Evolutionary conservation across 2,329 filamentous ascomycete genomes (phyloP).

Genomic region (Orbilia oligospora): DNA sequence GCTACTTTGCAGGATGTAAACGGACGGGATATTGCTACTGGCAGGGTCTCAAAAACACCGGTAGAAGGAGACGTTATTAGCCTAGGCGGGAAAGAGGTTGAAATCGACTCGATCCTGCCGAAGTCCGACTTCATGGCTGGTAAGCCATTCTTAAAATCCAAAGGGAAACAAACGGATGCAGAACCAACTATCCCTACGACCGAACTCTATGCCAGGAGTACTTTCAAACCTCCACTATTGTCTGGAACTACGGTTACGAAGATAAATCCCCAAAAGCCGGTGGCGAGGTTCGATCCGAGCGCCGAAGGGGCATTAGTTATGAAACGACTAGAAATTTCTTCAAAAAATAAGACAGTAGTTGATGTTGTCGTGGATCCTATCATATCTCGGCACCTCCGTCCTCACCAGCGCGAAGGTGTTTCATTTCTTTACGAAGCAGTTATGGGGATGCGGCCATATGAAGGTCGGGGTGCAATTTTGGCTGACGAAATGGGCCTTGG

Average conservation of each 20-base stretch:
- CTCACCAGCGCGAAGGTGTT: conserved; percentile 79
- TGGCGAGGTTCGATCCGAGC: conserved; percentile 77
- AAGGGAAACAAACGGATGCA: conserved; percentile 58
- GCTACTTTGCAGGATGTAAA: conserved; percentile 75
- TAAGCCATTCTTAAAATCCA: conserved; percentile 67
- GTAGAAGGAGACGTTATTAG: conserved; percentile 75
- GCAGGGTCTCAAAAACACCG: conserved; percentile 68
- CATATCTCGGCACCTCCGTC: conserved; percentile 74
- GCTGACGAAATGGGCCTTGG: conserved; percentile 83
- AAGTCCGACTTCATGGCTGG: conserved; percentile 74
- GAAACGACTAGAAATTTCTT: conserved; percentile 73
- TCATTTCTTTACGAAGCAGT: conserved; percentile 81
- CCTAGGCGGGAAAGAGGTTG: conserved; percentile 77
- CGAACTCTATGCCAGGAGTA: conserved; percentile 62
- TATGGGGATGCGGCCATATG: conserved; percentile 78
- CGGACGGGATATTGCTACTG: conserved; percentile 70
- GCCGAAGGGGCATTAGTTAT: conserved; percentile 76
- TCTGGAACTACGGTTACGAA: conserved; percentile 71
- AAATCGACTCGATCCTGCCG: conserved; percentile 75
- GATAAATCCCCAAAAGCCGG: conserved; percentile 69
- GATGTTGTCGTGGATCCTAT: conserved; percentile 81
- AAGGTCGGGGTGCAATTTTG: conserved; percentile 78
- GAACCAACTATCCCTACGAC: conserved; percentile 58
- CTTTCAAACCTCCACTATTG: conserved; percentile 76
- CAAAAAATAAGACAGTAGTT: conserved; percentile 76